phyloP scores from a whole-genome alignment of 176 grass and related monocot species.

The Cenchrus americanus region DNA sequence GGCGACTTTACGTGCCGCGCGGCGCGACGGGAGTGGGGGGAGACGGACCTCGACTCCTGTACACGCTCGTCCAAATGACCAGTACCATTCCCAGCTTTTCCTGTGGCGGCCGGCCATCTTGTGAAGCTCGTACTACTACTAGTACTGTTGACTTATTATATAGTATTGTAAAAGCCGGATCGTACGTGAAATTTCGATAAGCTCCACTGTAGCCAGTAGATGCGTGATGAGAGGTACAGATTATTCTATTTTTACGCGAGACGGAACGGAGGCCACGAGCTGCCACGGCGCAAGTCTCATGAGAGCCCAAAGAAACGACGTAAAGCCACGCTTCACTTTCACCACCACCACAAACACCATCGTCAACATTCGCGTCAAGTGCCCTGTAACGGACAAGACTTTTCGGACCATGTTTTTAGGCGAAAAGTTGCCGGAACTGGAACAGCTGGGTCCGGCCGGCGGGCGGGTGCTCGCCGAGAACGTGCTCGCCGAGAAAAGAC shows the following conservation, averaged over 20 bases:
- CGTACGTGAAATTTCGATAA: background rate
- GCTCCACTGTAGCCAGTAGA: background rate
- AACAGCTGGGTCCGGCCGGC: too few species aligned
- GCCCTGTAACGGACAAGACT: background rate
- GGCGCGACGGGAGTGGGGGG: background rate
- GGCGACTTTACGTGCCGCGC: background rate
- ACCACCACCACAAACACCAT: background rate
- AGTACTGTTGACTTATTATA: too few species aligned
- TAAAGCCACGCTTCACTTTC: background rate
- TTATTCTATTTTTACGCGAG: too few species aligned
- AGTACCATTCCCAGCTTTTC: background rate
- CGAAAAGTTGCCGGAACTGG: slow-evolving; percentile 14
- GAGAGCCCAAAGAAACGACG: background rate
- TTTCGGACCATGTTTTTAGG: background rate
- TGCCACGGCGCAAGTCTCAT: background rate
- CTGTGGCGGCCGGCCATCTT: background rate
- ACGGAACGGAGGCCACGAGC: too few species aligned
- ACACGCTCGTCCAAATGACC: background rate
- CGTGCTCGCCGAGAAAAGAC: slow-evolving; percentile 1
- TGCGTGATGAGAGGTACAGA: too few species aligned
- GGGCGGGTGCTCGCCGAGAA: too few species aligned
- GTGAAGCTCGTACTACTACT: too few species aligned
- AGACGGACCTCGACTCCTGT: background rate
- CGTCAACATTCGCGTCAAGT: background rate
- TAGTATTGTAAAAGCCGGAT: background rate